These are phyloP conservation scores for Clathrospora elynae DNA, from an alignment of 2,329 filamentous ascomycete species.

Conservation along the genomic window DNA sequence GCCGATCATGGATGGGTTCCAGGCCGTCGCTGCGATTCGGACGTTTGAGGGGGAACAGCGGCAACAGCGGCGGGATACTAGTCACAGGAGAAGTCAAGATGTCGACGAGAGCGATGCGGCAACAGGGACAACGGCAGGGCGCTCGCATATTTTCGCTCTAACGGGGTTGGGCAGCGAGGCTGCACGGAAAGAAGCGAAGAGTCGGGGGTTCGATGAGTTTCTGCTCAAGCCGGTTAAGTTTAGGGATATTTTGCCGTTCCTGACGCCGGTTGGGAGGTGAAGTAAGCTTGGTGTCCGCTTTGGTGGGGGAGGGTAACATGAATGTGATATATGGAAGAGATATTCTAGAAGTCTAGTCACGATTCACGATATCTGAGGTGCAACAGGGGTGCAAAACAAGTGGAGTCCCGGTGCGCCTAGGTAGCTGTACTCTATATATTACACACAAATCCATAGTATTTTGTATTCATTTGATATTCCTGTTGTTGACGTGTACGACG, in stretches of 20 bases:
- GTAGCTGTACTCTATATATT: too few species aligned
- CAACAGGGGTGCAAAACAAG: too few species aligned
- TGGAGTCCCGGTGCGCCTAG: too few species aligned
- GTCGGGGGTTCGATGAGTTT: conserved; percentile 28
- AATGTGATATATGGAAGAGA: too few species aligned
- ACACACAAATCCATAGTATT: too few species aligned
- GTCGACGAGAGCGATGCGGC: not conserved
- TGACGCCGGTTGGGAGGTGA: too few species aligned
- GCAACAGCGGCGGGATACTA: not conserved
- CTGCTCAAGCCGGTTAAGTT: conserved; percentile 33
- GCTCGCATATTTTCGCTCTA: conserved; percentile 22
- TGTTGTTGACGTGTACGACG: too few species aligned
- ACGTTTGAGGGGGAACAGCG: conserved; percentile 21
- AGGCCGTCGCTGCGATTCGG: conserved; percentile 32
- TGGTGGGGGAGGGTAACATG: too few species aligned
- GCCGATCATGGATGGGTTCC: conserved; percentile 41
- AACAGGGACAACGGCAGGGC: not conserved
- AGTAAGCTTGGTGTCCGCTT: too few species aligned
- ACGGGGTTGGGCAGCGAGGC: conserved; percentile 31
- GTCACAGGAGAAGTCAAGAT: not conserved
- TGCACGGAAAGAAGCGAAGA: conserved; percentile 21
- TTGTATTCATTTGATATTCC: too few species aligned
- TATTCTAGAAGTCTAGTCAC: too few species aligned
- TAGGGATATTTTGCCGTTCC: conserved; percentile 19
- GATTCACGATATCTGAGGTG: too few species aligned